phyloP scores from a whole-genome alignment of 2,329 filamentous ascomycete species.

The Clarireedia homoeocarpa region DNA sequence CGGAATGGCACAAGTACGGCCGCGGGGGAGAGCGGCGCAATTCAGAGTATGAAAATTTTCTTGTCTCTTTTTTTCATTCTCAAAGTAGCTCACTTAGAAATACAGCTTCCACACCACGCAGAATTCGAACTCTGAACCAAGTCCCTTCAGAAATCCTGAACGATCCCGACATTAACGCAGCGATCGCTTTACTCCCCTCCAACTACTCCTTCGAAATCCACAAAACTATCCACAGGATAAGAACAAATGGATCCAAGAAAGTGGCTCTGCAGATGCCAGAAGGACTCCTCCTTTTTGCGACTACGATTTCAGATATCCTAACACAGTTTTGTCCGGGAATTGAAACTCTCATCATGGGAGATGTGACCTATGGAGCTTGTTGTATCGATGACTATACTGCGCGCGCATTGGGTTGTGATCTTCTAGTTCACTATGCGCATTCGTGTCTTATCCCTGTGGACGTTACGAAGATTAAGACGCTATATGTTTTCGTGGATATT shows the following conservation, averaged over 20 bases:
- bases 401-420: conserved; percentile 83
- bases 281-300: conserved; percentile 88
- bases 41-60: conserved; percentile 51
- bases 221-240: conserved; percentile 94
- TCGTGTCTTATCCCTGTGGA: conserved; percentile 94
- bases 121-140: conserved; percentile 78
- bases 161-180: conserved; percentile 77
- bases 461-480: conserved; percentile 90
- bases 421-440: conserved; percentile 95
- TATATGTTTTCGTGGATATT: conserved; percentile 98
- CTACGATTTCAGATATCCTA: conserved; percentile 94
- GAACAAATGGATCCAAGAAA: conserved; percentile 67
- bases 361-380: conserved; percentile 96
- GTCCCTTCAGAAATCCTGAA: conserved; percentile 82
- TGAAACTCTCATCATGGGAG: conserved; percentile 96
- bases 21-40: conserved; percentile 53
- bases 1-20: conserved; percentile 28
- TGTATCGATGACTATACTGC: conserved; percentile 99
- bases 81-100: no score
- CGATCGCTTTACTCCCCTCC: conserved; percentile 77
- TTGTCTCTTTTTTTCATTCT: not conserved
- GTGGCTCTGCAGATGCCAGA: conserved; percentile 97
- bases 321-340: conserved; percentile 87
- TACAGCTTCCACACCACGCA: conserved; percentile 61
- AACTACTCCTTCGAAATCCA: conserved; percentile 99